phyloP scores from a whole-genome alignment of 495 filamentous ascomycete genomes.

The Penicillium cinerascens region DNA sequence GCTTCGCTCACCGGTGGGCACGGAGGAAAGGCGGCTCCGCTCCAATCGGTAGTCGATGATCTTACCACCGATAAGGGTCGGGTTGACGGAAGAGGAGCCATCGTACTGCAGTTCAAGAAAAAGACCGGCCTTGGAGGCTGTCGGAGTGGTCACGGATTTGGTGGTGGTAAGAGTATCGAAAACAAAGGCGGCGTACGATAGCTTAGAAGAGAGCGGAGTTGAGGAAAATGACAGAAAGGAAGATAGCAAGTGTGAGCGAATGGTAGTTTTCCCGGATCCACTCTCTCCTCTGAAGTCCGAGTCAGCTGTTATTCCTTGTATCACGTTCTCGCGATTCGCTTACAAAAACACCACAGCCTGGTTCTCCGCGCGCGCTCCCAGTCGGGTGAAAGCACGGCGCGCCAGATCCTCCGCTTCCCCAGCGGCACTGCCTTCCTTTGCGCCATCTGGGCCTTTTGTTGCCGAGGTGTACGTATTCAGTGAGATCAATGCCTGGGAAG shows the following conservation, averaged over 20 bases:
- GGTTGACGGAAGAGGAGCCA: conserved; percentile 72
- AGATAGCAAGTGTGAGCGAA: conserved; percentile 82
- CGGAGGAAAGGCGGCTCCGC: conserved; percentile 80
- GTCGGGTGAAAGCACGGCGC: conserved; percentile 71
- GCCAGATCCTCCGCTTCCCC: conserved; percentile 88
- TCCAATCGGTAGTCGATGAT: conserved; percentile 90
- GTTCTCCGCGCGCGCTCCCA: conserved; percentile 88
- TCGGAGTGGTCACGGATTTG: conserved; percentile 93
- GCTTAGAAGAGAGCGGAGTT: conserved; percentile 86
- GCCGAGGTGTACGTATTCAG: conserved; percentile 92
- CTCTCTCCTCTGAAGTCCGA: conserved; percentile 71
- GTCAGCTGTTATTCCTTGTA: background rate
- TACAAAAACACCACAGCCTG: conserved; percentile 91
- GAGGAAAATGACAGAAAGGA: conserved; percentile 81
- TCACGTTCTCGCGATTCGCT: conserved; percentile 34
- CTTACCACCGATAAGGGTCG: conserved; percentile 88
- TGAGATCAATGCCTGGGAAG: conserved; percentile 83
- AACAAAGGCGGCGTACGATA: conserved; percentile 88
- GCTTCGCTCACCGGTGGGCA: conserved; percentile 92
- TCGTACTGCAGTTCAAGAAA: conserved; percentile 97
- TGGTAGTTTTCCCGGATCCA: conserved; percentile 90
- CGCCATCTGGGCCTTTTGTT: conserved; percentile 82
- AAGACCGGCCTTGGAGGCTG: conserved; percentile 90
- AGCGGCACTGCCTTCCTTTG: conserved; percentile 79
- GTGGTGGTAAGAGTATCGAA: conserved; percentile 96